Percentiles rank a stretch among this genome's conserved stretches.
These are phyloP conservation scores for Calonectria leucothoes DNA, from an alignment of 2,329 filamentous ascomycete genomes.

Conservation along the genomic window DNA sequence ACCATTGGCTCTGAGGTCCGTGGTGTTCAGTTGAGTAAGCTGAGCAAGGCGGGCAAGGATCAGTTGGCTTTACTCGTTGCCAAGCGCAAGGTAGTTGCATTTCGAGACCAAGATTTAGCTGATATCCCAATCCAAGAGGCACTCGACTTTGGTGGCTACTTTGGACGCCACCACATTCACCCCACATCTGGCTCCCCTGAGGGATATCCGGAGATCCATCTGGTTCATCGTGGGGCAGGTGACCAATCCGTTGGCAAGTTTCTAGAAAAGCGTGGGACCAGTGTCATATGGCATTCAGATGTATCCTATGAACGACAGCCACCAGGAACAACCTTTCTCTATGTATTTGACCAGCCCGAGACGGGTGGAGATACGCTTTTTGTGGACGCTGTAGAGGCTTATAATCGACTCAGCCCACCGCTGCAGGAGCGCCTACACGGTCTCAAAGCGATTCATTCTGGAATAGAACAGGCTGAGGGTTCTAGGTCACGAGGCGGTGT, in stretches of 20 bases:
- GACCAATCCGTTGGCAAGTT: slow-evolving; percentile 52
- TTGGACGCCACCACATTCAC: slow-evolving; percentile 54
- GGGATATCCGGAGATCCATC: slow-evolving; percentile 56
- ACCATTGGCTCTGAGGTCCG: slow-evolving; percentile 54
- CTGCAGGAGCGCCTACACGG: slow-evolving; percentile 13
- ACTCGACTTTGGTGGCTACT: slow-evolving; percentile 52
- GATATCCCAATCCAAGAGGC: slow-evolving; percentile 51
- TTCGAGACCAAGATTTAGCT: slow-evolving; percentile 48
- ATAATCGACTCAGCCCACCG: slow-evolving; percentile 4
- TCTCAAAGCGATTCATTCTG: slow-evolving; percentile 14
- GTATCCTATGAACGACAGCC: slow-evolving; percentile 57
- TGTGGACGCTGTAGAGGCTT: slow-evolving; percentile 7
- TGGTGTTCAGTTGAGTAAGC: slow-evolving; percentile 52
- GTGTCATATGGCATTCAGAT: slow-evolving; percentile 55
- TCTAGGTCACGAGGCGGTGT: not conserved
- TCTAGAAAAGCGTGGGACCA: slow-evolving; percentile 41
- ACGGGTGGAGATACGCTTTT: slow-evolving; percentile 23
- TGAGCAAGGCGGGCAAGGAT: slow-evolving; percentile 53
- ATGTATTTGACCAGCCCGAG: not conserved
- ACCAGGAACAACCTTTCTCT: slow-evolving; percentile 54
- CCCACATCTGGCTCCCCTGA: slow-evolving; percentile 45
- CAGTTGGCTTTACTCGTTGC: slow-evolving; percentile 56
- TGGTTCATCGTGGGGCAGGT: slow-evolving; percentile 59
- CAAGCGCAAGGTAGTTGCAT: slow-evolving; percentile 53
- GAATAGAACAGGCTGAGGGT: slow-evolving; percentile 8